These are phyloP conservation scores for Salix arbutifolia DNA, from an alignment of 345 rosid genomes.

Conservation along the genomic window DNA sequence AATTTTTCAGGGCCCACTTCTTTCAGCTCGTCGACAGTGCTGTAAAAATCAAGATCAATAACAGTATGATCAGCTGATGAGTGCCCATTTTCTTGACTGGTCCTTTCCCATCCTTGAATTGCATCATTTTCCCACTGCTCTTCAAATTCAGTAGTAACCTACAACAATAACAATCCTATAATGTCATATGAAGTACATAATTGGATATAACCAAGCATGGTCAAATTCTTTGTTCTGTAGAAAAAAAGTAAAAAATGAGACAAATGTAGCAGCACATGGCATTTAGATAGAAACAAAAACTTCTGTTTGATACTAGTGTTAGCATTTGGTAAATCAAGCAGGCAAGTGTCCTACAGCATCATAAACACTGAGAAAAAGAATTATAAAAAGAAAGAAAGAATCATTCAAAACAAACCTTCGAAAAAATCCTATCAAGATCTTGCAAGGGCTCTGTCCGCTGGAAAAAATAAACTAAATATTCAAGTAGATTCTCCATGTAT, in stretches of 20 bases:
- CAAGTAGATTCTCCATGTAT: slow-evolving; percentile 70
- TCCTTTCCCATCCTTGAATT: slow-evolving; percentile 63
- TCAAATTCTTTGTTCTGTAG: neutral
- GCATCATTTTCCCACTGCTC: slow-evolving; percentile 58
- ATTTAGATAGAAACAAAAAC: neutral
- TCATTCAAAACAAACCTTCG: slow-evolving; percentile 46
- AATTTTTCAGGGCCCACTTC: slow-evolving; percentile 59
- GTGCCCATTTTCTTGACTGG: slow-evolving; percentile 52
- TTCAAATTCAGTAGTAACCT: slow-evolving; percentile 79
- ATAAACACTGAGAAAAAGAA: neutral
- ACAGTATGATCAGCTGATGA: slow-evolving; percentile 33
- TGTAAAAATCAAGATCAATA: slow-evolving; percentile 88
- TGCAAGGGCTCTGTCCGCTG: slow-evolving; percentile 92
- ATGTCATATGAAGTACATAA: neutral
- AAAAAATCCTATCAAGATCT: slow-evolving; percentile 79
- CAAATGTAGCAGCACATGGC: neutral
- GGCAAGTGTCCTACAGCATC: neutral
- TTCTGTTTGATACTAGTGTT: neutral
- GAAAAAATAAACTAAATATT: slow-evolving; percentile 68
- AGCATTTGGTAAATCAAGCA: neutral
- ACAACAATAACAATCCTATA: neutral
- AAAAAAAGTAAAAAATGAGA: neutral
- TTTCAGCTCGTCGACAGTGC: slow-evolving; percentile 78
- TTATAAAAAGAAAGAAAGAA: neutral
- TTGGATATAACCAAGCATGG: neutral